Base-by-base conservation (phyloP, 2,329 filamentous ascomycete genomes). In the Emmonsiellopsis sp. region DNA sequence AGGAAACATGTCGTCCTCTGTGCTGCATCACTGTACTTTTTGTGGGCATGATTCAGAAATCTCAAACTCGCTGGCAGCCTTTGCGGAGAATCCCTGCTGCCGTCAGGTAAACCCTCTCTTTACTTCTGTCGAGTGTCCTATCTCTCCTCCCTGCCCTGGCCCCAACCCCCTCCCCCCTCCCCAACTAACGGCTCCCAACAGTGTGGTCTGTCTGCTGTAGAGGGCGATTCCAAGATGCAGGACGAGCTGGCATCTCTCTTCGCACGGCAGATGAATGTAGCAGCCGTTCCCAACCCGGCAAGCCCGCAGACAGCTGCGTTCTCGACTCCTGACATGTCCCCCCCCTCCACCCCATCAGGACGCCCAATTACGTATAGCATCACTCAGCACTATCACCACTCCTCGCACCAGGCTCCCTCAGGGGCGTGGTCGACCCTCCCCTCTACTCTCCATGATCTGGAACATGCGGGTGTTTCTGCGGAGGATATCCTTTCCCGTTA, bases 211-310 rank as follows among this genome's bases (percentile, higher is more conserved):
- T 71, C 70, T 35, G 66, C 63, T 34, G 66, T 64, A 4, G 70
- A 73, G 60, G 63, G 67, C 65, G 76, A 72, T 57, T 79, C 81
- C 74, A 82, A 86, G 70, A 79, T 83, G 63, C 84, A 91, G 66
- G 87, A 95, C 59, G 90, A 95, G 61, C 84, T 95, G 37, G 80
- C 85, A n/a, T 76, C 80, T 55, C 83, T 95, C 63, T 90, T 95
- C 70, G 79, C 86, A 50, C 83, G 82, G 61, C 87, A 87, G 67
- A 79, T 94, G 71, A 86, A 79, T 52, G 78, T 93, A 60, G 69
- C 68, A 50, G 54, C 57, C 15, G 20, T 64, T 9, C 63, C 66
- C 49, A 63, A 68, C 56, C 45, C 60, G 51, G 67, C 62, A 60
- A 62, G 53, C 58, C 57, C 57, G 57, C 59, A 50, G 32, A 31